Base-by-base conservation (phyloP, 192 early-diverging fungal species). In the Coemansia sp. region DNA sequence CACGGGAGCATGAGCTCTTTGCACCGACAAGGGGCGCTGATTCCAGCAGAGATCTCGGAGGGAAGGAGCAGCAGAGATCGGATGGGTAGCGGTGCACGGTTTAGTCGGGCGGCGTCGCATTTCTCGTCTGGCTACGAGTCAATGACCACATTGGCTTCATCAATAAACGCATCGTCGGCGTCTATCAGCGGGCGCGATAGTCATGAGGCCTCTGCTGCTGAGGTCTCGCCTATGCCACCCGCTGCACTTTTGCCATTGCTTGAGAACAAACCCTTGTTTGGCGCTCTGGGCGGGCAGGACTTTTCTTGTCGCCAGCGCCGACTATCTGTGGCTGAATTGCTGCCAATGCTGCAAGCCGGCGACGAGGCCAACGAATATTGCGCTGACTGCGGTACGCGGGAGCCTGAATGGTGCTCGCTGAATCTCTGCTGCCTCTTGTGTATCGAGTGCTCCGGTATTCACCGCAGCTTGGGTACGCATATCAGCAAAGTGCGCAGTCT, bases 391-490 rank as follows among this genome's bases (percentile, higher is more conserved):
- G 80, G 79, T 0, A 72, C 83, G 20, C 26, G 39, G 74, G 84
- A 85, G 60, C 91, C 93, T 7, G 89, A 93, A 65, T 96, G 94
- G 94, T 91, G 92, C 60, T 88, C 89, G 77, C 90, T 91, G 21
- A 95, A 92, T 57, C 84, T 93, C 33, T 92, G 93, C 33, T 88
- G 88, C 9, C 74, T 93, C 20, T 45, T 96, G 36, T 96, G 93
- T 67, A 96, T 95, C 42, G 89, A 88, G 43, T 97, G 95, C 69
- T 95, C 93, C 28, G 95, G 95, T 42, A 89, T 95, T 31, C 95
- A 97, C 73, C 91, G 95, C 64, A 90, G 94, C 39, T 70, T 97
- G 18, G 95, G 95, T 31, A 89, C 91, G 8, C 94, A 95, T 74
- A 85, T 97, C 31, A 92, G 90, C 73, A 95, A 95, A 75, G 91